phyloP scores from a whole-genome alignment of 352 stramenopile genomes.

The Globisporangium mamillatum region DNA sequence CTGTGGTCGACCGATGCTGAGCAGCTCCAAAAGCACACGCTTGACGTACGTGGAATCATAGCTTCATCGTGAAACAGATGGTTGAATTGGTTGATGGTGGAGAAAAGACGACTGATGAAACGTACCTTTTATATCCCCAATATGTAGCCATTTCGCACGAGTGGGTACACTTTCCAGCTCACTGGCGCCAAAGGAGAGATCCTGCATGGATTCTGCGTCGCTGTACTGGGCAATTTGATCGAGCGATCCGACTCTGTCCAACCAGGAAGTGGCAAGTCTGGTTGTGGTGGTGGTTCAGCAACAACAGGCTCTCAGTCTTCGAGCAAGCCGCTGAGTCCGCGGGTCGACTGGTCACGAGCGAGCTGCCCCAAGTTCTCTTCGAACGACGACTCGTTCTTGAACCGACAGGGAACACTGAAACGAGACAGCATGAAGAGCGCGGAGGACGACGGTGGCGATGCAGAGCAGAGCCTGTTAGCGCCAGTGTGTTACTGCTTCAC shows the following conservation, averaged over 20 bases:
- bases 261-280: constrained; percentile 1
- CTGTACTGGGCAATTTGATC: constrained; percentile 55
- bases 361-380: constrained; percentile 27
- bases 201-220: constrained; percentile 76
- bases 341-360: constrained; percentile 24
- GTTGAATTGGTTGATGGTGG: neutral
- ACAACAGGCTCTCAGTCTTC: neutral
- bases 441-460: neutral
- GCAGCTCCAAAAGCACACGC: constrained; percentile 54
- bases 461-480: constrained; percentile 27
- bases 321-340: constrained; percentile 24
- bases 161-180: constrained; percentile 78
- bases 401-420: constrained; percentile 9
- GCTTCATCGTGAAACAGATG: neutral
- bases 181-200: constrained; percentile 83
- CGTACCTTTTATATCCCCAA: neutral
- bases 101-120: neutral
- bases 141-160: constrained; percentile 49
- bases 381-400: constrained; percentile 14
- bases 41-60: constrained; percentile 33
- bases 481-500: constrained; percentile 83
- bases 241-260: constrained; percentile 1
- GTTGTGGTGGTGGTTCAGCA: neutral
- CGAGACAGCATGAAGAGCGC: neutral
- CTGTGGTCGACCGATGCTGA: constrained; percentile 71